A percentile compares a stretch with the other conserved stretches of the same genome.
These are phyloP conservation scores for Cymbopogon flexuosus DNA, from an alignment of 202 grass and related monocot species.

Conservation along the genomic window DNA sequence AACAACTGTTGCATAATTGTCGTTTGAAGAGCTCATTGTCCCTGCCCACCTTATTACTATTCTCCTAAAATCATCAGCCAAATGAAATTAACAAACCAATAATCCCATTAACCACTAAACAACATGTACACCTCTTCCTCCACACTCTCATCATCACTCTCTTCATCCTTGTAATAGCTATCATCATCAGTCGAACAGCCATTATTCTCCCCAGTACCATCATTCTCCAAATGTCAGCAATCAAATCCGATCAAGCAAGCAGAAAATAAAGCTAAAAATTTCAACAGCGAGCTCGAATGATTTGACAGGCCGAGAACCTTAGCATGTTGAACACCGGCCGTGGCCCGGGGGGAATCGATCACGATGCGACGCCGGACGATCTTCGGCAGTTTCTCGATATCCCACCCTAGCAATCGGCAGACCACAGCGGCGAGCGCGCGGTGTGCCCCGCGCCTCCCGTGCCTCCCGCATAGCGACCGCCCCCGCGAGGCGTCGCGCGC, in stretches of 20 bases:
- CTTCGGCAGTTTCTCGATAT: constrained; percentile 34
- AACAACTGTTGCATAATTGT: not conserved
- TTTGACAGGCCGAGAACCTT: constrained; percentile 3
- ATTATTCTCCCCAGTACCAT: not conserved
- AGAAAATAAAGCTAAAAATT: not conserved
- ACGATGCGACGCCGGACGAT: constrained; percentile 43
- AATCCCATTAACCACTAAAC: not conserved
- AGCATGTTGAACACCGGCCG: not conserved
- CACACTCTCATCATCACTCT: not conserved
- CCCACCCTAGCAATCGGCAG: constrained; percentile 59
- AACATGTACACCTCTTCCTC: constrained; percentile 4
- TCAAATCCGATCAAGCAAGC: not conserved
- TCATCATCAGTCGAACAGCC: not conserved
- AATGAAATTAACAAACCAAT: not conserved
- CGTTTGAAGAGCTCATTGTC: not conserved
- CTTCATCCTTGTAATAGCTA: not conserved
- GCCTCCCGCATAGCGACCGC: not conserved
- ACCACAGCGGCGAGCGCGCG: constrained; percentile 47
- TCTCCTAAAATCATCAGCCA: constrained; percentile 3
- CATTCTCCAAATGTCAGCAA: constrained; percentile 19
- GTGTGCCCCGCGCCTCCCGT: constrained; percentile 39
- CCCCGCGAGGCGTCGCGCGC: constrained; percentile 26
- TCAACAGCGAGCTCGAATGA: not conserved
- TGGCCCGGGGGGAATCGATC: constrained; percentile 13
- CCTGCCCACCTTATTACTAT: not conserved